Percentiles rank a stretch among this genome's conserved stretches.
These are phyloP conservation scores for Sanghuangporus baumii DNA, from an alignment of 1,284 basidiomycete species.

Conservation along the genomic window DNA sequence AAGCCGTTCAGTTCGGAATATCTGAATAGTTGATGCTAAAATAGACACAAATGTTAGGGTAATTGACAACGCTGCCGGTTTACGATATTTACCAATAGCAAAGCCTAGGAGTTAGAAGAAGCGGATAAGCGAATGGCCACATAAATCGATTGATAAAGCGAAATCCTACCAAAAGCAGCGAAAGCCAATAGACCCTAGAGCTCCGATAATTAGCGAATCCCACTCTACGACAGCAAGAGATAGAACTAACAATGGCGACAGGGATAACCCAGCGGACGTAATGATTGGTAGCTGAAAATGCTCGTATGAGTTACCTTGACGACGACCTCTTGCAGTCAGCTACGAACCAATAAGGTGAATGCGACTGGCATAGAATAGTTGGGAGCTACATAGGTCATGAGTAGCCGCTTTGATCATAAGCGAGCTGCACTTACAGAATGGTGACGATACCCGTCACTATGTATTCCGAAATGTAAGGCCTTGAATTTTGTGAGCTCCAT, in stretches of 20 bases:
- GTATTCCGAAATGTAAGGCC: slow-evolving; percentile 15
- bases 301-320: too few relatives aligned
- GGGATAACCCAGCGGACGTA: too few relatives aligned
- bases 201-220: background rate
- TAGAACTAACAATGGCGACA: too few relatives aligned
- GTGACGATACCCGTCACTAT: slow-evolving; percentile 4
- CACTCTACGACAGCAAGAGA: background rate
- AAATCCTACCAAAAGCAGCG: slow-evolving; percentile 1
- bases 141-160: background rate
- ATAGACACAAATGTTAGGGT: background rate
- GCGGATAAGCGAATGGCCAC: background rate
- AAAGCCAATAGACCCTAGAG: background rate
- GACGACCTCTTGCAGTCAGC: too few relatives aligned
- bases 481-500: background rate
- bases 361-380: slow-evolving; percentile 15
- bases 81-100: slow-evolving; percentile 2
- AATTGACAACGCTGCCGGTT: background rate
- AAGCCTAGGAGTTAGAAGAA: background rate
- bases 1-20: slow-evolving; percentile 1
- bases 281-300: too few relatives aligned
- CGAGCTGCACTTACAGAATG: background rate
- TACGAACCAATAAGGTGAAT: slow-evolving; percentile 9
- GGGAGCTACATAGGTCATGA: slow-evolving; percentile 5
- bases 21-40: slow-evolving; percentile 3
- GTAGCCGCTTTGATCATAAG: background rate